Conservation (phyloP, 345 rosid genomes). For the Tarenaya hassleriana region DNA sequence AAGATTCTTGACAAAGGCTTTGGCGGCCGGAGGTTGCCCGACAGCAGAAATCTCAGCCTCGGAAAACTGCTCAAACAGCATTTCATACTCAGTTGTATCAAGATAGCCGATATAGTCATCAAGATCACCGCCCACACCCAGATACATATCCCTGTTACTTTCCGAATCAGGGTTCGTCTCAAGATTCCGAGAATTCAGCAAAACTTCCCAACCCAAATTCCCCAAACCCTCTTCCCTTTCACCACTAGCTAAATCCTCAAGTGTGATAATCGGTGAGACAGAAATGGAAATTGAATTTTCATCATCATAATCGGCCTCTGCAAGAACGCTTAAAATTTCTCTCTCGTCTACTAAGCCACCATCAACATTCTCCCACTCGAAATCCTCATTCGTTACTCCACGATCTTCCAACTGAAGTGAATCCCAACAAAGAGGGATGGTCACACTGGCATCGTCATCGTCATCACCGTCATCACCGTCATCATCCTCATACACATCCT, state of each 20-base stretch:
- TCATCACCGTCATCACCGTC: constrained; percentile 28
- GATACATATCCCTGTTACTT: constrained; percentile 34
- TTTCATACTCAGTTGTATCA: constrained; percentile 59
- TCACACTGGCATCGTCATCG: constrained; percentile 42
- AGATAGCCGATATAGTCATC: constrained; percentile 45
- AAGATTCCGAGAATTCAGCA: constrained; percentile 60
- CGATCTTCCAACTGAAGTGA: constrained; percentile 61
- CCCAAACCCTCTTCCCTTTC: constrained; percentile 45
- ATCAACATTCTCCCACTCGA: constrained; percentile 94
- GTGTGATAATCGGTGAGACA: constrained; percentile 44
- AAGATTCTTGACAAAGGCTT: constrained; percentile 56
- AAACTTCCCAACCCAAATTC: constrained; percentile 72
- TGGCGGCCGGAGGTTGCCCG: constrained; percentile 69
- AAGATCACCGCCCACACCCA: constrained; percentile 27
- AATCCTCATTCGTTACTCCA: constrained; percentile 56
- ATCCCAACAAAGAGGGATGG: constrained; percentile 66
- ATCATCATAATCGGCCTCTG: constrained; percentile 51
- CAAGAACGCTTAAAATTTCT: constrained; percentile 48
- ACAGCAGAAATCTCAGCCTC: constrained; percentile 50
- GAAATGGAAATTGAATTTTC: constrained; percentile 52
- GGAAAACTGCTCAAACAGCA: constrained; percentile 60
- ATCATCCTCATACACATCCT: constrained; percentile 39
- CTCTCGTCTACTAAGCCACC: constrained; percentile 55
- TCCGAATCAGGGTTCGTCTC: constrained; percentile 42
- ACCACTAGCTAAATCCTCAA: constrained; percentile 43